These are phyloP conservation scores for Macrolepiota dolichaula DNA, from an alignment of 768 basidiomycete species.

Conservation along the genomic window DNA sequence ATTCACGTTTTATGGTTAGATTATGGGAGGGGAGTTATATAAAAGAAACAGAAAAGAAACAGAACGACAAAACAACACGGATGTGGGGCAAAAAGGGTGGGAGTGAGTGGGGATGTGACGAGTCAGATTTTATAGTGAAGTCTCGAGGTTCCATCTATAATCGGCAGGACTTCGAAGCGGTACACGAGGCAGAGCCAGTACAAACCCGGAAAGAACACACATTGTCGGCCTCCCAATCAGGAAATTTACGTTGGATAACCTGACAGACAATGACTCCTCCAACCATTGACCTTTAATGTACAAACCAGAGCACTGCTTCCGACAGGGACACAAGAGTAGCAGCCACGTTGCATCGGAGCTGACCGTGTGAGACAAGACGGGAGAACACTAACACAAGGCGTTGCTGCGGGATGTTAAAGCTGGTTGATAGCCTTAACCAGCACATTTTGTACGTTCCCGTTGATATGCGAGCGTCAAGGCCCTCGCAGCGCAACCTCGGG, in stretches of 20 bases:
- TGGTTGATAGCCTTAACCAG: neutral
- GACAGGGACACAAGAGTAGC: neutral
- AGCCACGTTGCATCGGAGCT: neutral
- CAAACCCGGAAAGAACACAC: constrained; percentile 5
- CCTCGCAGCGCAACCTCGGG: neutral
- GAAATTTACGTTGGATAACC: constrained; percentile 7
- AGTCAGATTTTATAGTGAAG: constrained; percentile 4
- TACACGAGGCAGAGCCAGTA: constrained; percentile 10
- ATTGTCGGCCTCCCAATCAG: neutral
- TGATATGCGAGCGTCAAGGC: neutral
- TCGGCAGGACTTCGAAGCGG: constrained; percentile 4
- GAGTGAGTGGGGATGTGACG: neutral
- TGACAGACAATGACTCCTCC: constrained; percentile 9
- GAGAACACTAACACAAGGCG: constrained; percentile 4
- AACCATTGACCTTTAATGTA: neutral
- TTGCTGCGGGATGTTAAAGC: constrained; percentile 2
- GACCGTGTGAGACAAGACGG: constrained; percentile 6
- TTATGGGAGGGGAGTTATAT: neutral
- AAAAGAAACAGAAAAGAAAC: neutral
- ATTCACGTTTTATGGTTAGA: neutral
- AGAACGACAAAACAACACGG: neutral
- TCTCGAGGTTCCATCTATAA: constrained; percentile 8
- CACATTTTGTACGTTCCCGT: neutral
- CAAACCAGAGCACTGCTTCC: neutral
- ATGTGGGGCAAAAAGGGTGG: neutral